A percentile compares a stretch with the other conserved stretches of the same genome.
These are phyloP conservation scores for Talinum fruticosum DNA, from an alignment of 148 eudicot genomes.

Conservation along the genomic window DNA sequence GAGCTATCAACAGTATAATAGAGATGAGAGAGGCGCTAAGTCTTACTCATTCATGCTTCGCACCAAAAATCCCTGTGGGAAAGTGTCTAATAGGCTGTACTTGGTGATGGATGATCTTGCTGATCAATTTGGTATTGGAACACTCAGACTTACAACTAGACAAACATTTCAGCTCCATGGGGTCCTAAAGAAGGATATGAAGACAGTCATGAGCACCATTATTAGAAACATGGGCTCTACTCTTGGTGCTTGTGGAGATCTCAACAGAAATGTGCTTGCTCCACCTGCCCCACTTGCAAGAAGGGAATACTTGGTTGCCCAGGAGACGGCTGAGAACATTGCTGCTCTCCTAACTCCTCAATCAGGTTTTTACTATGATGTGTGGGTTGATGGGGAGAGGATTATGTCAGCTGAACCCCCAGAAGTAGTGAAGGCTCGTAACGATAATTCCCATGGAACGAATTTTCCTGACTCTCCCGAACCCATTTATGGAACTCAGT, in stretches of 20 bases:
- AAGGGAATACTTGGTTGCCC: constrained; percentile 89
- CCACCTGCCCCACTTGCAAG: constrained; percentile 84
- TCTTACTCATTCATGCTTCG: constrained; percentile 99
- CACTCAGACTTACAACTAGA: constrained; percentile 92
- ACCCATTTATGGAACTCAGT: constrained; percentile 97
- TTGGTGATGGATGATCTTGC: constrained; percentile 97
- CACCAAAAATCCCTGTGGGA: constrained; percentile 94
- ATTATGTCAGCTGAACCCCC: constrained; percentile 93
- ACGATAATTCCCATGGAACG: constrained; percentile 96
- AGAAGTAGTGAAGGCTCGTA: constrained; percentile 87
- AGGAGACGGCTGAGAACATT: constrained; percentile 86
- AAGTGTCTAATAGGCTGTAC: constrained; percentile 80
- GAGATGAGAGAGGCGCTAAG: constrained; percentile 72
- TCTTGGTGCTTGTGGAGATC: constrained; percentile 99
- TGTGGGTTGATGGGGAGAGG: constrained; percentile 98
- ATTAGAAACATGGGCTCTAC: constrained; percentile 92
- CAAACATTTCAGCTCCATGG: constrained; percentile 99
- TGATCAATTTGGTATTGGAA: constrained; percentile 92
- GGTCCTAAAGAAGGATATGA: constrained; percentile 80
- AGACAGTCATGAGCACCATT: constrained; percentile 88
- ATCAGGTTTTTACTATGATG: constrained; percentile 98
- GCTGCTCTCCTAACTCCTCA: constrained; percentile 93
- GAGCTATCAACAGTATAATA: constrained; percentile 78
- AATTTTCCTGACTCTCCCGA: constrained; percentile 95
- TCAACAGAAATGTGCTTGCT: constrained; percentile 94